These are phyloP conservation scores for Medicago arabica DNA, from an alignment of 306 rosid species.

Conservation along the genomic window DNA sequence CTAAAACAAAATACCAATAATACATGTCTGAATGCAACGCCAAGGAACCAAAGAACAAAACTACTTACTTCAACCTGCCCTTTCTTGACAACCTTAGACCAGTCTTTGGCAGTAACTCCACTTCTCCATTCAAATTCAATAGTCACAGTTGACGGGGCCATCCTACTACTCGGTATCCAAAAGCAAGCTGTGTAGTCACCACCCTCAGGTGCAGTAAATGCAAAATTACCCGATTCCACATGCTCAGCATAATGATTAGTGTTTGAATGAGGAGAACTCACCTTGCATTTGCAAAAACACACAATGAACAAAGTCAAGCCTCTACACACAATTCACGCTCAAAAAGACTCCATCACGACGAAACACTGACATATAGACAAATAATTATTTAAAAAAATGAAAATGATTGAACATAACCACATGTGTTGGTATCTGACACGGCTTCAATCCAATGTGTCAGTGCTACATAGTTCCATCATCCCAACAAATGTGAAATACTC, in stretches of 20 bases:
- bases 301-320: conserved; percentile 42
- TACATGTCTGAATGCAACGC: conserved; percentile 6
- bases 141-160: conserved; percentile 41
- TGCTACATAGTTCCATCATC: neutral
- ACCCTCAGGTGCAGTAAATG: conserved; percentile 74
- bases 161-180: conserved; percentile 61
- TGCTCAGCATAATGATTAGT: conserved; percentile 63
- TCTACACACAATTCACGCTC: conserved; percentile 27
- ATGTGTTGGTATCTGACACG: neutral
- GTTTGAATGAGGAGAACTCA: conserved; percentile 73
- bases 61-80: conserved; percentile 85
- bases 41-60: neutral
- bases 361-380: neutral
- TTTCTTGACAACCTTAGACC: conserved; percentile 95
- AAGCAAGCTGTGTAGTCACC: conserved; percentile 88
- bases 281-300: conserved; percentile 60
- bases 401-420: neutral
- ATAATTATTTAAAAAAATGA: neutral
- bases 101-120: conserved; percentile 86
- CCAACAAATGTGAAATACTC: neutral
- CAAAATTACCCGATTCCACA: conserved; percentile 79
- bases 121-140: conserved; percentile 89
- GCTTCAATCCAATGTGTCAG: neutral
- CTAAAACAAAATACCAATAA: conserved; percentile 10
- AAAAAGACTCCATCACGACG: conserved; percentile 21